A percentile compares a stretch with the other conserved stretches of the same genome.
Evolutionary conservation across 768 basidiomycete species (phyloP).

Genomic region (Pleurotus tuoliensis): DNA sequence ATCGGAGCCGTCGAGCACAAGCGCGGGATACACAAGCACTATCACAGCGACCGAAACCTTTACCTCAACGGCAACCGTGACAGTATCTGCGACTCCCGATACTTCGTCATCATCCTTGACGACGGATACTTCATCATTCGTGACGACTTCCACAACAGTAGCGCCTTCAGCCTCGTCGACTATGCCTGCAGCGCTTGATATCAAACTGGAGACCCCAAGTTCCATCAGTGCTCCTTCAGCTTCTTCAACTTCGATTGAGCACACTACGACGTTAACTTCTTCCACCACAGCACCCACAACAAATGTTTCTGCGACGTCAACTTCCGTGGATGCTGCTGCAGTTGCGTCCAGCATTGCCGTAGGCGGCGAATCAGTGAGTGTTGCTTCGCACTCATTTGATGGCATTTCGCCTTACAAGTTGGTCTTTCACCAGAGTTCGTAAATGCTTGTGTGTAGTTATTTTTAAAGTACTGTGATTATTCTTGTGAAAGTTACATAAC

Average conservation of each 20-base stretch:
- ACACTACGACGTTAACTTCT: background rate
- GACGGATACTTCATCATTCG: slow-evolving; percentile 54
- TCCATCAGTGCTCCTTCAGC: slow-evolving; percentile 5
- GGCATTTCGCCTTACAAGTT: background rate
- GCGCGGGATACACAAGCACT: slow-evolving; percentile 2
- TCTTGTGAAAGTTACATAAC: background rate
- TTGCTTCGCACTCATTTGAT: background rate
- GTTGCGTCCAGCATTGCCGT: slow-evolving; percentile 31
- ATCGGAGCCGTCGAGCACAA: background rate
- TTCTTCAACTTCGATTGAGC: background rate
- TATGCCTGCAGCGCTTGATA: slow-evolving; percentile 19
- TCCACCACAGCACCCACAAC: slow-evolving; percentile 9
- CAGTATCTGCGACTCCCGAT: slow-evolving; percentile 12
- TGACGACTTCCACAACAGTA: slow-evolving; percentile 18
- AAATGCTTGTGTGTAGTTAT: no score
- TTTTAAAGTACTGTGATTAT: no score
- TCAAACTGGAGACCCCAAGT: slow-evolving; percentile 14
- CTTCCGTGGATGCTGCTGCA: slow-evolving; percentile 27
- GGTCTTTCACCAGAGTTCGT: background rate
- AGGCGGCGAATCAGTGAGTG: background rate
- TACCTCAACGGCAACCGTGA: slow-evolving; percentile 15
- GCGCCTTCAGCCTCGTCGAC: slow-evolving; percentile 12
- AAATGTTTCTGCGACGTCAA: slow-evolving; percentile 2
- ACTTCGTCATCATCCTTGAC: slow-evolving; percentile 20
- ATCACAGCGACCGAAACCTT: background rate